A percentile compares a stretch with the other conserved stretches of the same genome.
Conservation (phyloP, 1,139 yeast genomes). For the Wickerhamiella pararugosa region DNA sequence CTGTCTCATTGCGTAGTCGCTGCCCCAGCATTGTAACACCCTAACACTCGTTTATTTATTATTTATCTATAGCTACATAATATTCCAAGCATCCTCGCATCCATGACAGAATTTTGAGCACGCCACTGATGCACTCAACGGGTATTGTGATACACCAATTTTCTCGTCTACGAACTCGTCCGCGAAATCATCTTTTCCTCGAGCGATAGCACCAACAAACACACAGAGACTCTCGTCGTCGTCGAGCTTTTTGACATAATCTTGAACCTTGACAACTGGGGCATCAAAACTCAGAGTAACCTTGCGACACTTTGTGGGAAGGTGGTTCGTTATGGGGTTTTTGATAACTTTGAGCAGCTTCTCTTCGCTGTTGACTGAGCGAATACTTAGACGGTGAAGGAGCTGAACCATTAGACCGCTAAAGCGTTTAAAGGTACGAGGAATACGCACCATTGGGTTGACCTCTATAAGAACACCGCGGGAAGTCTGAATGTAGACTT, state of each 20-base stretch:
- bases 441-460: conserved; percentile 91
- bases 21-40: conserved; percentile 6
- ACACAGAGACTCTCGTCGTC: conserved; percentile 92
- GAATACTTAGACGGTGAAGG: conserved; percentile 76
- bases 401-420: conserved; percentile 96
- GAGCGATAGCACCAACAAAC: conserved; percentile 98
- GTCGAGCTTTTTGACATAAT: conserved; percentile 56
- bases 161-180: conserved; percentile 95
- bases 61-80: conserved; percentile 28
- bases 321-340: conserved; percentile 91
- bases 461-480: conserved; percentile 90
- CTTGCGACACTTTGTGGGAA: conserved; percentile 91
- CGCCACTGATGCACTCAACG: conserved; percentile 93
- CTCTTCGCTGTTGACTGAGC: conserved; percentile 91
- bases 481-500: conserved; percentile 91
- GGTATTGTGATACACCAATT: conserved; percentile 87
- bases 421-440: conserved; percentile 93
- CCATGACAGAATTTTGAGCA: conserved; percentile 98
- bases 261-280: conserved; percentile 73
- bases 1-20: conserved; percentile 1
- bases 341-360: conserved; percentile 85
- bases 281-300: conserved; percentile 92
- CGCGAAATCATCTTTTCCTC: conserved; percentile 94
- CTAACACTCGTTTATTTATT: not conserved
- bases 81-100: conserved; percentile 95